Base-by-base conservation (phyloP, 441 rosid genomes). In the Erysimum pusillum region DNA sequence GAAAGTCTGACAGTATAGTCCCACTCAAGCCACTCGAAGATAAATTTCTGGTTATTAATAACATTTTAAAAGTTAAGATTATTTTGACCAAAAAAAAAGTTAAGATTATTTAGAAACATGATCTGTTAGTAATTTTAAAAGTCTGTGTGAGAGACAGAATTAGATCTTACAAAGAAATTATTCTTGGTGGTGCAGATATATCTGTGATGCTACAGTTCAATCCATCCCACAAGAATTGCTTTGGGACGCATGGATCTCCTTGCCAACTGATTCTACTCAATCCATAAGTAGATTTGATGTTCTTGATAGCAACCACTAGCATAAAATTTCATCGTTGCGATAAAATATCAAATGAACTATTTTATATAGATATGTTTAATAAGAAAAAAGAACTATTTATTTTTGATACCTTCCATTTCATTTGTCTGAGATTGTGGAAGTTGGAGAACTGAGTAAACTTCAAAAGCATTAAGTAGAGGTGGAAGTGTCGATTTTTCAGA, bases 161-260 rank as follows among this genome's bases (percentile, higher is more conserved):
- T 9, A 46, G 2, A 45, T 31, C 56, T 67, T 67, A 75, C 79
- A 75, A 39, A 4, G 69, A 59, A 38, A 60, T 32, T 49, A 75
- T 75, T 39, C 7, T 41, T 6, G 79, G 79, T 60, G 74, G 56
- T 3, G 4, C 0, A 8, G 79, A 75, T 9, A 31, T 32, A 60
- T 67, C 62, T 34, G 62, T 28, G 46, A 49, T 68, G 74, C 11
- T 76, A 56, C 86, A 85, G 4, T 64, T 69, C 7, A 85, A 63
- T 32, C 86, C 88, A 45, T 80, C 58, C 86, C 88, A 82, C 38
- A 39, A 8, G 59, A 53, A 82, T 7, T 53, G 48, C 15, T 22
- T 63, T 12, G 81, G 87, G 0, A 66, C 79, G 42, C 89, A 86
- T 3, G 88, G 90, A 79, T 84, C 88, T 11, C 86, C 88, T 60